A percentile compares a stretch with the other conserved stretches of the same genome.
These are phyloP conservation scores for Bolboschoenus planiculmis DNA, from an alignment of 176 grass and related monocot species.

Conservation along the genomic window DNA sequence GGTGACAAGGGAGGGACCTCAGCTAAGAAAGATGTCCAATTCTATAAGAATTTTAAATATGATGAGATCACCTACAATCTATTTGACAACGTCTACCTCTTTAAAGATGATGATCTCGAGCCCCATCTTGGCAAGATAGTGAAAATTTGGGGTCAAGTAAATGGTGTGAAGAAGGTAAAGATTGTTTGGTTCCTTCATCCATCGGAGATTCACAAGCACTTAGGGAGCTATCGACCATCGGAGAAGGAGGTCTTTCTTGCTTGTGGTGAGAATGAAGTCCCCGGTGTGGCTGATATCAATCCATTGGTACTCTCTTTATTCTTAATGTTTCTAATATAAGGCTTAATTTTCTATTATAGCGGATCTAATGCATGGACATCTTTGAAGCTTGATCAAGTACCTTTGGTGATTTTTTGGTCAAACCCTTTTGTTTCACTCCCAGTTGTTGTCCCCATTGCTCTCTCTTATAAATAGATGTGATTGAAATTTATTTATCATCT, in stretches of 20 bases:
- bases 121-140: constrained; percentile 16
- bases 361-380: background rate
- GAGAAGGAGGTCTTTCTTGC: constrained; percentile 18
- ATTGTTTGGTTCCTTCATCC: constrained; percentile 22
- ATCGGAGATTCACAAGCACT: background rate
- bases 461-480: no score
- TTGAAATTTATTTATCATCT: no score
- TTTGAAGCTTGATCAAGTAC: background rate
- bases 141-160: background rate
- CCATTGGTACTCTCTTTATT: constrained; percentile 3
- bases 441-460: no score
- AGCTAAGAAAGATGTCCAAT: background rate
- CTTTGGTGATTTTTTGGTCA: background rate
- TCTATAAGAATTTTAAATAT: background rate
- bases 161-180: background rate
- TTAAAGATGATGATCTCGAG: background rate
- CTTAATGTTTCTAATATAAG: background rate
- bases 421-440: no score
- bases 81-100: constrained; percentile 12
- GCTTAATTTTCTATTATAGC: background rate
- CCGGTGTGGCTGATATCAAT: background rate
- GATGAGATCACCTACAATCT: constrained; percentile 8
- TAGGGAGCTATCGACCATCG: background rate
- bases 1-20: background rate
- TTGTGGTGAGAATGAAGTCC: background rate